A percentile compares a stretch with the other conserved stretches of the same genome.
Evolutionary conservation across 305 asterid species (phyloP).

Genomic region (Andrographis paniculata): DNA sequence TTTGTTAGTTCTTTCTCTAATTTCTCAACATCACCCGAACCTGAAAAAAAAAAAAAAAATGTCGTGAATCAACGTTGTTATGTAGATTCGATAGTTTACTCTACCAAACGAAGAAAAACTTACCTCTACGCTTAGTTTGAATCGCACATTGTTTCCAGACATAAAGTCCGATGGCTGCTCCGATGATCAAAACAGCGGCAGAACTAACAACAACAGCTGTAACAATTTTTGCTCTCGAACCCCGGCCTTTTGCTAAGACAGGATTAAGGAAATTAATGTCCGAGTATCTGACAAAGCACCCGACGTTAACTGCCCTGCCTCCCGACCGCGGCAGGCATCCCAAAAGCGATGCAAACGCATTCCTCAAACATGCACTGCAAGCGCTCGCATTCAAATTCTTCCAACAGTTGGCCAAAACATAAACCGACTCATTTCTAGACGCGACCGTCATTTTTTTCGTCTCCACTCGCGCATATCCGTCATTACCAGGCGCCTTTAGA

Average conservation of each 20-base stretch:
- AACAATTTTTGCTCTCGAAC: slow-evolving; percentile 27
- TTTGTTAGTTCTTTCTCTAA: slow-evolving; percentile 41
- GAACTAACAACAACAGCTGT: neutral
- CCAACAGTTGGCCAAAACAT: slow-evolving; percentile 30
- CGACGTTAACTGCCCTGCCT: slow-evolving; percentile 47
- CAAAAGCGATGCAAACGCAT: neutral
- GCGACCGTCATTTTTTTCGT: slow-evolving; percentile 11
- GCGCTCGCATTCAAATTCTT: slow-evolving; percentile 12
- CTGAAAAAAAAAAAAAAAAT: too few relatives aligned
- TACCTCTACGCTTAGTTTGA: slow-evolving; percentile 30
- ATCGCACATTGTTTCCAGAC: slow-evolving; percentile 23
- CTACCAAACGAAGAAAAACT: neutral
- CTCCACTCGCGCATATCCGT: neutral
- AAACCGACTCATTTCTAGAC: slow-evolving; percentile 16
- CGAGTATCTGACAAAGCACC: slow-evolving; percentile 52
- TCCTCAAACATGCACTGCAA: slow-evolving; percentile 23
- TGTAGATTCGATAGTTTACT: neutral
- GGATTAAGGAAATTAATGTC: slow-evolving; percentile 42
- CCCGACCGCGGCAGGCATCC: slow-evolving; percentile 17
- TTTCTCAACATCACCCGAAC: slow-evolving; percentile 37
- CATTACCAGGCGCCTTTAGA: neutral
- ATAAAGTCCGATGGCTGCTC: slow-evolving; percentile 18
- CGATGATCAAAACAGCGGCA: slow-evolving; percentile 20
- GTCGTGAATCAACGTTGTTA: too few relatives aligned
- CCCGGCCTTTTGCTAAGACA: slow-evolving; percentile 25